These are phyloP conservation scores for Termitomyces sp. DNA, from an alignment of 768 basidiomycete species.

Conservation along the genomic window DNA sequence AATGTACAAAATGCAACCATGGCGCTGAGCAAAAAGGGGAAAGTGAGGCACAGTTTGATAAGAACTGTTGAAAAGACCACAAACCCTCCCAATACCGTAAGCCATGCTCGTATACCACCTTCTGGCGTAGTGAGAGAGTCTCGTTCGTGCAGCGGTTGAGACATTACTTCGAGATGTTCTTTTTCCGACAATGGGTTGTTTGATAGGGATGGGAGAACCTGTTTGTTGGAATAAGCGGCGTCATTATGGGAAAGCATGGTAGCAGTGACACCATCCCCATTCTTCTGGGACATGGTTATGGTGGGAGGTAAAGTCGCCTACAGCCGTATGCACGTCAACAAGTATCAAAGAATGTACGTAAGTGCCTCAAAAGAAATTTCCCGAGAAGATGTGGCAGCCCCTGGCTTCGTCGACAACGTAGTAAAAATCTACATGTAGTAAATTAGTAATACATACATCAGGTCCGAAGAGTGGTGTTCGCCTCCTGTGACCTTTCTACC, in stretches of 20 bases:
- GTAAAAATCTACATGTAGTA: background rate
- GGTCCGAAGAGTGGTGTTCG: background rate
- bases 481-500: background rate
- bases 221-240: constrained; percentile 5
- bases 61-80: constrained; percentile 13
- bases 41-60: background rate
- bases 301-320: constrained; percentile 11
- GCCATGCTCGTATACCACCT: constrained; percentile 39
- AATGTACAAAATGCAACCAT: constrained; percentile 44
- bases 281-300: constrained; percentile 12
- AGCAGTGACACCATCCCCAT: constrained; percentile 5
- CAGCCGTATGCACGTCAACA: constrained; percentile 14
- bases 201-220: constrained; percentile 5
- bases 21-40: constrained; percentile 18
- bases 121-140: constrained; percentile 30
- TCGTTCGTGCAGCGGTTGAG: background rate
- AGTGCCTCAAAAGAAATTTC: constrained; percentile 14
- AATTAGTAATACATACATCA: background rate
- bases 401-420: constrained; percentile 8
- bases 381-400: constrained; percentile 11
- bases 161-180: constrained; percentile 7
- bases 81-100: constrained; percentile 42
- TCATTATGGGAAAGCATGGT: background rate
- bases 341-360: constrained; percentile 14
- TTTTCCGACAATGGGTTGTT: constrained; percentile 6